Percentiles rank a stretch among this genome's conserved stretches.
Conservation (phyloP, 345 rosid genomes). For the Citrus medica region DNA sequence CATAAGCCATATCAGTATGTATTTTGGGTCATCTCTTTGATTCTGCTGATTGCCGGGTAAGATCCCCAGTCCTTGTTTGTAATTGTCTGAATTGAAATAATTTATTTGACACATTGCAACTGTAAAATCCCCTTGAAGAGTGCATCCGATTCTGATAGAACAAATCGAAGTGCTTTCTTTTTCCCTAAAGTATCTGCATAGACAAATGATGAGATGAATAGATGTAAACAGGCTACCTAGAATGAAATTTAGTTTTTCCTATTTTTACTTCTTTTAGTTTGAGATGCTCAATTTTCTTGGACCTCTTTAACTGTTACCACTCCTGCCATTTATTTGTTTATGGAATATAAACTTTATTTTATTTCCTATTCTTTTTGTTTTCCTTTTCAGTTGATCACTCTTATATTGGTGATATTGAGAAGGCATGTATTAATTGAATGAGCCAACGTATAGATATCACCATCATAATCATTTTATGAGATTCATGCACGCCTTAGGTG, state of each 20-base stretch:
- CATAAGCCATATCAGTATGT: constrained; percentile 78
- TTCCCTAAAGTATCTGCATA: background rate
- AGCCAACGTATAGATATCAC: background rate
- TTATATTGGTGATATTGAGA: constrained; percentile 12
- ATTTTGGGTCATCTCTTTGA: constrained; percentile 49
- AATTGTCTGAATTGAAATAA: background rate
- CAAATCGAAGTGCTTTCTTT: background rate
- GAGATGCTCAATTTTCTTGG: background rate
- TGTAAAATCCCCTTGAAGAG: background rate
- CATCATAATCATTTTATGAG: constrained; percentile 7
- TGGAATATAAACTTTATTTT: constrained; percentile 3
- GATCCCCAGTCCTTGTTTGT: constrained; percentile 11
- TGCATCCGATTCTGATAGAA: background rate
- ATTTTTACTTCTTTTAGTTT: background rate
- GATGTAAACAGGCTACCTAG: background rate
- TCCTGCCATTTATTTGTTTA: background rate
- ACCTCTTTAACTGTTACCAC: background rate
- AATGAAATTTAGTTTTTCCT: background rate
- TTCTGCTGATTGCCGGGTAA: constrained; percentile 60
- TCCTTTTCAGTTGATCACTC: background rate
- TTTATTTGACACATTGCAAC: background rate
- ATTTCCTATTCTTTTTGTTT: background rate
- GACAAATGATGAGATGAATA: background rate
- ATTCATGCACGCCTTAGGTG: background rate
- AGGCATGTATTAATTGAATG: constrained; percentile 5